Percentiles rank a stretch among this genome's conserved stretches.
These are phyloP conservation scores for Termitomyces eurrhizus DNA, from an alignment of 768 basidiomycete species.

Conservation along the genomic window DNA sequence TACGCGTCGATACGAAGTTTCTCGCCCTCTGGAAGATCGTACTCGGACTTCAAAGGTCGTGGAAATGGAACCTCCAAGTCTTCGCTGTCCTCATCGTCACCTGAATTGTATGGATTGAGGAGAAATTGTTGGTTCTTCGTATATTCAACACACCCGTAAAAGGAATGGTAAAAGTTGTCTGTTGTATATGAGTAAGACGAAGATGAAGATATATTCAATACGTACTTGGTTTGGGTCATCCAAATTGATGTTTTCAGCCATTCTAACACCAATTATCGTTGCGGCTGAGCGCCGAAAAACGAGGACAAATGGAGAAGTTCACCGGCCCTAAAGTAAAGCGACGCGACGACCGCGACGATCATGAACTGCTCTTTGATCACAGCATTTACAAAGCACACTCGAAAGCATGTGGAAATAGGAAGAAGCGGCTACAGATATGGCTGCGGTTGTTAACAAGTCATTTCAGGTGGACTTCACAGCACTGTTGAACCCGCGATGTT, in stretches of 20 bases:
- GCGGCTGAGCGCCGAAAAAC: neutral
- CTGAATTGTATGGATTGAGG: neutral
- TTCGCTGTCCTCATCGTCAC: constrained; percentile 6
- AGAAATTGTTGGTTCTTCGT: neutral
- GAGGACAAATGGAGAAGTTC: neutral
- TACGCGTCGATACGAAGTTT: constrained; percentile 49
- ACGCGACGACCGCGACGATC: neutral
- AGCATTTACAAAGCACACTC: neutral
- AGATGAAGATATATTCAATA: neutral
- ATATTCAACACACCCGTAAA: constrained; percentile 10
- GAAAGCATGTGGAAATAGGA: neutral
- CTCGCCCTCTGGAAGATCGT: constrained; percentile 16
- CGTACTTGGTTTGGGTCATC: constrained; percentile 9
- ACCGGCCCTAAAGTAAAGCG: neutral
- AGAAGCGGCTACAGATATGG: neutral
- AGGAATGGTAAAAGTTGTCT: constrained; percentile 19
- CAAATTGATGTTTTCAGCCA: neutral
- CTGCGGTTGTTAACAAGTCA: no score
- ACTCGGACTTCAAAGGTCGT: constrained; percentile 1
- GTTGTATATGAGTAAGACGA: neutral
- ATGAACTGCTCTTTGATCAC: neutral
- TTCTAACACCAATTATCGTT: neutral
- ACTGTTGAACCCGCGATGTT: neutral
- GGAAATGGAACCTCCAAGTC: constrained; percentile 1
- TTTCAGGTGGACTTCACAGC: neutral